These are phyloP conservation scores for Auricularia heimuer DNA, from an alignment of 768 basidiomycete species.

Conservation along the genomic window DNA sequence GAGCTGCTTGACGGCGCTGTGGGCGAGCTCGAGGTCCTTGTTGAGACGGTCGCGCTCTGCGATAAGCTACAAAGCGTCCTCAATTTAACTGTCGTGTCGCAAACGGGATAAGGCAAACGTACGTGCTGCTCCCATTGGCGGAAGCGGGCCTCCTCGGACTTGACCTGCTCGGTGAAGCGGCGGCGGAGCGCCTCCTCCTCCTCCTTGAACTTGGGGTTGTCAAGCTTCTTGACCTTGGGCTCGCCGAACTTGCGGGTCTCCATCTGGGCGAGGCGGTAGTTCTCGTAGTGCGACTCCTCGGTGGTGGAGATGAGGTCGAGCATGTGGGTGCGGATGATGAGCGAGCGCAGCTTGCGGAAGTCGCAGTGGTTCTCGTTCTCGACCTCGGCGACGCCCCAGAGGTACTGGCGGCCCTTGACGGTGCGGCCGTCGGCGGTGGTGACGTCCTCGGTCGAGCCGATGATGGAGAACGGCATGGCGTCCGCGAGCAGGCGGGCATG, in stretches of 20 bases:
- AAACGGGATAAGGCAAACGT: conserved; percentile 36
- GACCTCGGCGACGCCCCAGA: conserved; percentile 99
- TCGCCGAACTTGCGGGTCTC: conserved; percentile 99
- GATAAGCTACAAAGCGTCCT: conserved; percentile 56
- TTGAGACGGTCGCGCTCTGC: conserved; percentile 97
- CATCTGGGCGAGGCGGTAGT: conserved; percentile 97
- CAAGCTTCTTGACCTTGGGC: conserved; percentile 94
- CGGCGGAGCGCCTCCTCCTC: conserved; percentile 95
- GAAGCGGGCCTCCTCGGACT: conserved; percentile 94
- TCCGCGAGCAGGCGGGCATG: conserved; percentile 80
- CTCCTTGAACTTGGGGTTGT: conserved; percentile 99
- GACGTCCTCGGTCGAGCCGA: conserved; percentile 93
- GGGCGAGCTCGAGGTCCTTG: conserved; percentile 92
- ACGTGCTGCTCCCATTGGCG: conserved; percentile 96
- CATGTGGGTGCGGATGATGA: conserved; percentile 97
- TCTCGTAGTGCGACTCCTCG: conserved; percentile 95
- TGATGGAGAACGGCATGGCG: conserved; percentile 97
- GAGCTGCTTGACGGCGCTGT: conserved; percentile 83
- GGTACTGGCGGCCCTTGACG: conserved; percentile 96
- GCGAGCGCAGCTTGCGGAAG: conserved; percentile 93
- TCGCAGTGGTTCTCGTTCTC: conserved; percentile 99
- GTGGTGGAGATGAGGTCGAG: conserved; percentile 93
- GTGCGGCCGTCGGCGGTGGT: conserved; percentile 79
- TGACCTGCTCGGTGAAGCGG: conserved; percentile 99
- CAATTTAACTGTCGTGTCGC: not conserved